Evolutionary conservation across 306 rosid species (phyloP), one percentile per base, ranked within the genome.

Genomic region (Prunus campanulata): DNA sequence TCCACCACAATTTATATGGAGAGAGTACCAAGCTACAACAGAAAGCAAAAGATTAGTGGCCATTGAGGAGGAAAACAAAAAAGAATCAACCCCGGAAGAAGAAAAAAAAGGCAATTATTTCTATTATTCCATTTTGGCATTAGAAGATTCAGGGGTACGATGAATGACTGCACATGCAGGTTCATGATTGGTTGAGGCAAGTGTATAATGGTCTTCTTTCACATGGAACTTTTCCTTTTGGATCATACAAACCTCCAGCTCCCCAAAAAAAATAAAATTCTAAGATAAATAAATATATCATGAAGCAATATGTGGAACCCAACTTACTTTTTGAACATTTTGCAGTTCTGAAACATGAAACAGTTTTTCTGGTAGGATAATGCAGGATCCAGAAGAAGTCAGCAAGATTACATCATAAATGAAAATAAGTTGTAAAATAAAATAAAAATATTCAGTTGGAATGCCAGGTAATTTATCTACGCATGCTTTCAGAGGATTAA

Each of bases 251-350:
- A 6, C 39, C 39, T 32, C 39, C 8, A 5, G 8, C 8, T 35
- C 42, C 42, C 42, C 42, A 0, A 35, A 35, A 3, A 35, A 35
- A 35, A n/a, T n/a, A 6, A 35, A 35, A 4, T 2, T 35, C 42
- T 6, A 35, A 35, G 42, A 35, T 35, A 35, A 32, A 32, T 14
- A 8, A 16, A 51, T 15, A n/a, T 55, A n/a, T 55, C 60, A 10
- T 57, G 2, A 11, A 57, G 64, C 15, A 13, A 60, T 27, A 25
- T 60, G 66, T 60, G 3, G 35, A 8, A 55, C 18, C 44, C 57
- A 11, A 66, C 96, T 82, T 83, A 88, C 96, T 67, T 82, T 50
- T 35, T 51, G 75, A 49, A 81, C 91, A 90, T 4, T n/a, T 2
- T 22, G 32, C 24, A 74, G 46, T 81, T 10, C 80, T 57, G 70